Percentiles rank a stretch among this genome's conserved stretches.
phyloP scores from a whole-genome alignment of 768 basidiomycete genomes.

The Leucogyrophana mollusca region DNA sequence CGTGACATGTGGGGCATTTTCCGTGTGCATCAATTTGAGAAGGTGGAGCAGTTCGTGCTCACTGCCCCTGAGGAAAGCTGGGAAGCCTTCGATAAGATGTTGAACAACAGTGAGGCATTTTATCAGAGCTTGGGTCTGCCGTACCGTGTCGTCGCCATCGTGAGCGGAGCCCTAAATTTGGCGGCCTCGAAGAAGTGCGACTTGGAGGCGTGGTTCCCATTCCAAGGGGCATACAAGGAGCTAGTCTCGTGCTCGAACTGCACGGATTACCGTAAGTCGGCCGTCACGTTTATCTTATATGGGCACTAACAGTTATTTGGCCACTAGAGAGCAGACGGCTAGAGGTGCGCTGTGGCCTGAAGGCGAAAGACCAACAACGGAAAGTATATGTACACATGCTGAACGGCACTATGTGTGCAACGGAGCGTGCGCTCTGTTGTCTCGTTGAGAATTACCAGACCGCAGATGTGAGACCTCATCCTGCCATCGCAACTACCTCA shows the following conservation, averaged over 20 bases:
- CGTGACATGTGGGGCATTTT: slow-evolving; percentile 99
- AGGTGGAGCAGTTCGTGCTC: slow-evolving; percentile 95
- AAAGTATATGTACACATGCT: slow-evolving; percentile 99
- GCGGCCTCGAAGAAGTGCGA: slow-evolving; percentile 98
- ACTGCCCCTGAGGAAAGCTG: slow-evolving; percentile 95
- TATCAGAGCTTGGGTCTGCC: slow-evolving; percentile 93
- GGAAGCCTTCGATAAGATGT: slow-evolving; percentile 91
- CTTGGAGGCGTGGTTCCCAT: slow-evolving; percentile 99
- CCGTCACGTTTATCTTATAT: neutral
- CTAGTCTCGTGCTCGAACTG: slow-evolving; percentile 98
- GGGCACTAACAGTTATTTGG: neutral
- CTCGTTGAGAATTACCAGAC: slow-evolving; percentile 99
- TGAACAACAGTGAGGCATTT: slow-evolving; percentile 87
- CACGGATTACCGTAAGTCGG: slow-evolving; percentile 92
- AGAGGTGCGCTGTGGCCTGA: slow-evolving; percentile 92
- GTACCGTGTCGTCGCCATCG: slow-evolving; percentile 92
- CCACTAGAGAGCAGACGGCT: slow-evolving; percentile 82
- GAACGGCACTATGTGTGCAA: slow-evolving; percentile 96
- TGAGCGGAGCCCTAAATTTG: slow-evolving; percentile 94
- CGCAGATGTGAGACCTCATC: slow-evolving; percentile 62
- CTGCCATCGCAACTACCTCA: neutral
- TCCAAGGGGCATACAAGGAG: slow-evolving; percentile 95
- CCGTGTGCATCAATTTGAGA: slow-evolving; percentile 99
- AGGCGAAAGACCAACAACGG: slow-evolving; percentile 83
- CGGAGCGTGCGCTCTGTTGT: slow-evolving; percentile 95